These are phyloP conservation scores for Penicillium psychrofluorescens DNA, from an alignment of 495 filamentous ascomycete species.

Conservation along the genomic window DNA sequence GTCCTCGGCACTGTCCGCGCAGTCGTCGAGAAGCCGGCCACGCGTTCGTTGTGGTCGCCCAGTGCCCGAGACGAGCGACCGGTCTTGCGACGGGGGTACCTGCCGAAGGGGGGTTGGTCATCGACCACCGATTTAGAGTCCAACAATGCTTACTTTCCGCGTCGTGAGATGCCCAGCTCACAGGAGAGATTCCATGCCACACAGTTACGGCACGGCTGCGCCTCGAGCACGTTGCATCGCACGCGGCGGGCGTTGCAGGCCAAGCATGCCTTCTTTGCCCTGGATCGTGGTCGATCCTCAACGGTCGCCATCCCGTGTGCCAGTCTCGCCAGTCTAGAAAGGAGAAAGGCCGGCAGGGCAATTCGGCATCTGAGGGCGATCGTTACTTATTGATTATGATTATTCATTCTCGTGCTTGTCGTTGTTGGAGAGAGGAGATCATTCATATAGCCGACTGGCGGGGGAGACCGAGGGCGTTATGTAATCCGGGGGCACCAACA, in stretches of 20 bases:
- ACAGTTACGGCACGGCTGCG: slow-evolving; percentile 39
- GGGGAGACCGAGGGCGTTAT: too few relatives aligned
- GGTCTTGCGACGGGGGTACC: slow-evolving; percentile 22
- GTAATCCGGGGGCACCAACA: too few relatives aligned
- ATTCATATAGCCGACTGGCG: too few relatives aligned
- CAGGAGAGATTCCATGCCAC: slow-evolving; percentile 28
- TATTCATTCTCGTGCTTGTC: too few relatives aligned
- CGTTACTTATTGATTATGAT: too few relatives aligned
- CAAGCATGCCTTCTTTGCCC: slow-evolving; percentile 39
- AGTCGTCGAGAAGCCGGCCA: not conserved
- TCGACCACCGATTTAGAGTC: not conserved
- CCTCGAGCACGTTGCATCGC: slow-evolving; percentile 39
- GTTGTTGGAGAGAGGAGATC: too few relatives aligned
- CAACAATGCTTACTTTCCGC: slow-evolving; percentile 30
- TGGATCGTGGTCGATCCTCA: slow-evolving; percentile 3
- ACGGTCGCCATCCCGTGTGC: too few relatives aligned
- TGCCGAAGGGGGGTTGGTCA: slow-evolving; percentile 5
- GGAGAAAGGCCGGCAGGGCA: too few relatives aligned
- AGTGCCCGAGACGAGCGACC: slow-evolving; percentile 3
- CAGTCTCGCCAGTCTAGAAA: too few relatives aligned
- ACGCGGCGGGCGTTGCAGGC: slow-evolving; percentile 40
- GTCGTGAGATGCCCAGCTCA: slow-evolving; percentile 34
- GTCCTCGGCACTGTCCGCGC: not conserved
- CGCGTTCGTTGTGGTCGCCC: too few relatives aligned
- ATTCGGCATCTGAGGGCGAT: too few relatives aligned